These are phyloP conservation scores for Crithidia bombi DNA, from an alignment of 208 protist genomes.

Conservation along the genomic window DNA sequence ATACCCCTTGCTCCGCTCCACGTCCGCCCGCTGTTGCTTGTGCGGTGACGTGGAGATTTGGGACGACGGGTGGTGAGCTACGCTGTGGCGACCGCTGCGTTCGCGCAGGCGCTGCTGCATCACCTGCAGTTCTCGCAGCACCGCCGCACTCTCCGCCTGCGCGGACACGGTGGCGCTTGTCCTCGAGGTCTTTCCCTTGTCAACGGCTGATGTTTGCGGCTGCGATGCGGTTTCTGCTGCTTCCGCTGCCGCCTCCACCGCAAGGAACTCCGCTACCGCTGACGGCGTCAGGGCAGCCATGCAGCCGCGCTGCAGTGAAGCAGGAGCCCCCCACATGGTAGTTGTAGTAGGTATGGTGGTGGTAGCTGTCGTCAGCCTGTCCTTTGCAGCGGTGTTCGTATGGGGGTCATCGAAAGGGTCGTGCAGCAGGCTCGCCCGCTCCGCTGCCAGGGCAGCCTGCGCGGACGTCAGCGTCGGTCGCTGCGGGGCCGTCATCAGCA, in stretches of 20 bases:
- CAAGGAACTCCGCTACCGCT: conserved; percentile 18
- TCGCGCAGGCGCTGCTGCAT: conserved; percentile 20
- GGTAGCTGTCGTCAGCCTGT: not conserved
- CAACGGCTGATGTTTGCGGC: not conserved
- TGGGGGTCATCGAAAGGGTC: conserved; percentile 3
- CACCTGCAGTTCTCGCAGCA: conserved; percentile 24
- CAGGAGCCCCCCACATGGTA: not conserved
- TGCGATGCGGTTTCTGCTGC: not conserved
- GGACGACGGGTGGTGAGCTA: not conserved
- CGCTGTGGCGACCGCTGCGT: not conserved
- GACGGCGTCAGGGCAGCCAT: conserved; percentile 4
- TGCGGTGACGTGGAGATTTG: too few relatives aligned
- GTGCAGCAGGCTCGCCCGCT: conserved; percentile 15
- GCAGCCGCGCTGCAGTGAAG: not conserved
- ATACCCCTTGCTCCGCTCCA: not conserved
- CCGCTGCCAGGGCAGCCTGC: conserved; percentile 14
- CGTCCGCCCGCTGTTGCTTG: conserved; percentile 8
- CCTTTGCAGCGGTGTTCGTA: not conserved
- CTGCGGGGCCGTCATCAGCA: not conserved
- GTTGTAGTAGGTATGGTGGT: not conserved
- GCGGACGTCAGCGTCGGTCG: not conserved
- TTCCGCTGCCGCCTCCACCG: conserved; percentile 16
- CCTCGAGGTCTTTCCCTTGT: not conserved
- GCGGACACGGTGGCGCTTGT: not conserved
- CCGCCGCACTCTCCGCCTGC: conserved; percentile 27